phyloP scores from a whole-genome alignment of 148 eudicot species.

The Dianthus caryophyllus region DNA sequence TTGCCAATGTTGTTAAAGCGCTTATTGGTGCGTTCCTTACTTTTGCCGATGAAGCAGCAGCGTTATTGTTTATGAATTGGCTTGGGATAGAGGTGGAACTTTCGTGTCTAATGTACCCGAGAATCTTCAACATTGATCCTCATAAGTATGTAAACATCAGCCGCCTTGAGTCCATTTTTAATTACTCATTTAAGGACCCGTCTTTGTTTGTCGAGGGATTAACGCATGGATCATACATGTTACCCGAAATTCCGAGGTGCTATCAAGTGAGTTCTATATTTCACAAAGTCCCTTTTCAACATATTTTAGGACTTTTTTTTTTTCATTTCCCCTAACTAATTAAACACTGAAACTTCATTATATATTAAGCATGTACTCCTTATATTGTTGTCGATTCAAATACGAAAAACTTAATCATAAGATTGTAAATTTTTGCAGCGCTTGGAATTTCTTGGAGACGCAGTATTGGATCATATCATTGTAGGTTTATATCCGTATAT shows the following conservation, averaged over 20 bases:
- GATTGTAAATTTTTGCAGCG: slow-evolving; percentile 42
- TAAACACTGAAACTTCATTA: no score
- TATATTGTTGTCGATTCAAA: background rate
- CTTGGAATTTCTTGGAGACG: slow-evolving; percentile 84
- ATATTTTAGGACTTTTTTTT: background rate
- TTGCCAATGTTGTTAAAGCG: slow-evolving; percentile 95
- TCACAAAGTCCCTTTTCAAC: background rate
- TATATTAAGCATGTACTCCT: no score
- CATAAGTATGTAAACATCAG: slow-evolving; percentile 37
- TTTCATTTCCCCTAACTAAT: background rate
- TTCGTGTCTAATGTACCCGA: slow-evolving; percentile 27
- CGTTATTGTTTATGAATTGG: slow-evolving; percentile 70
- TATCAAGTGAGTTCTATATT: slow-evolving; percentile 61
- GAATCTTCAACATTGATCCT: slow-evolving; percentile 37
- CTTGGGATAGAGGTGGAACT: slow-evolving; percentile 70
- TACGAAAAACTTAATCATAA: background rate
- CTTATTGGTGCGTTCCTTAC: slow-evolving; percentile 79
- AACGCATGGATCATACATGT: slow-evolving; percentile 89
- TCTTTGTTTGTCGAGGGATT: slow-evolving; percentile 78
- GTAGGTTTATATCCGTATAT: no score
- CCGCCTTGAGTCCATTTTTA: slow-evolving; percentile 45
- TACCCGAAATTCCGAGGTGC: slow-evolving; percentile 79
- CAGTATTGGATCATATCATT: slow-evolving; percentile 68
- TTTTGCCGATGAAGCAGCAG: slow-evolving; percentile 62
- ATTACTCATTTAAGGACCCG: slow-evolving; percentile 56